Conservation (phyloP, 129 eudicot genomes). For the Pseudognaphalium luteoalbum region DNA sequence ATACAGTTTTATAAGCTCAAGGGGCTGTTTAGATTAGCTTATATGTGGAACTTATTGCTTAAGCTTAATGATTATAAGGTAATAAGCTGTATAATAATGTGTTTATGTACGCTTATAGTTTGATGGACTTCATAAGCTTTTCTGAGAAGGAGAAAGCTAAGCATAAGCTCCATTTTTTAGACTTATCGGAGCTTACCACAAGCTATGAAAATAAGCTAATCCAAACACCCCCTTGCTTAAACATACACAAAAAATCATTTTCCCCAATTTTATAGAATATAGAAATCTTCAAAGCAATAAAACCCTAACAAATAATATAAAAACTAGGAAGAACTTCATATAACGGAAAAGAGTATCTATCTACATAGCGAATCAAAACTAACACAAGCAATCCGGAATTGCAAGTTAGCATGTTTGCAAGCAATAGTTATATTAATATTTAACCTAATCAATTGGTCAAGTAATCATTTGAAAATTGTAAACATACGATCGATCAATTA, state of each 20-base stretch:
- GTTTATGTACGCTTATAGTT: too few species aligned
- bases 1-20: too few species aligned
- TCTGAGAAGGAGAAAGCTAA: too few species aligned
- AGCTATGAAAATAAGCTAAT: background rate
- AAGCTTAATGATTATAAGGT: too few species aligned
- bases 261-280: background rate
- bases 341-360: background rate
- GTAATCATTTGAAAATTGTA: background rate
- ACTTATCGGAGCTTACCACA: too few species aligned
- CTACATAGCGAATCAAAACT: background rate
- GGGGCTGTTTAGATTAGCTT: too few species aligned
- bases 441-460: slow-evolving; percentile 14
- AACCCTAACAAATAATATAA: background rate
- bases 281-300: background rate
- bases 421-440: background rate
- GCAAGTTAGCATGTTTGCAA: background rate
- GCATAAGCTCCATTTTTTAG: too few species aligned
- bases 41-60: too few species aligned
- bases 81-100: too few species aligned
- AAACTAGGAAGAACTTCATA: background rate
- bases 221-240: background rate
- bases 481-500: background rate
- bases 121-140: too few species aligned
- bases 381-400: slow-evolving; percentile 1
- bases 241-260: slow-evolving; percentile 7